Evolutionary conservation across 2,329 filamentous ascomycete species (phyloP).

Genomic region (Talaromyces atroroseus): DNA sequence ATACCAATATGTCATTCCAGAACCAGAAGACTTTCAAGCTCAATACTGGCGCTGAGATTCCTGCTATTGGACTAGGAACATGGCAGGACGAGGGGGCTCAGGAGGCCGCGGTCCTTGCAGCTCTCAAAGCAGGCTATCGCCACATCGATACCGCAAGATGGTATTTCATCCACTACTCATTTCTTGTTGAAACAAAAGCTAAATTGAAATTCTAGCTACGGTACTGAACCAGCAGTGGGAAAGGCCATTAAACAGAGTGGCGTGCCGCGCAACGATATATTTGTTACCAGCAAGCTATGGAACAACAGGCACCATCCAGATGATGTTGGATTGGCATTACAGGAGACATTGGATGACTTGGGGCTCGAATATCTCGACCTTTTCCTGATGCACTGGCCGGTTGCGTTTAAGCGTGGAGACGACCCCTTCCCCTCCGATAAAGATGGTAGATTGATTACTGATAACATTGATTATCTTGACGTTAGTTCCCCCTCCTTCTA

Average conservation of each 20-base stretch:
- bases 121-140: not conserved
- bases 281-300: constrained; percentile 63
- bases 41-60: constrained; percentile 45
- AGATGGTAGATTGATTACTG: constrained; percentile 36
- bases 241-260: constrained; percentile 60
- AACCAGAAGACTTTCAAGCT: constrained; percentile 36
- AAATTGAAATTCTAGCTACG: constrained; percentile 39
- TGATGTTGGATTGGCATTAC: constrained; percentile 57
- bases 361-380: constrained; percentile 63
- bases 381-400: constrained; percentile 64
- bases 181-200: constrained; percentile 6
- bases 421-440: constrained; percentile 39
- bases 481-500: not conserved
- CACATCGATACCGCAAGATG: constrained; percentile 27
- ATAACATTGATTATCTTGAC: constrained; percentile 45
- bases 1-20: constrained; percentile 32
- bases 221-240: constrained; percentile 62
- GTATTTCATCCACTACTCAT: not conserved
- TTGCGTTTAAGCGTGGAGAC: constrained; percentile 46
- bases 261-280: constrained; percentile 59
- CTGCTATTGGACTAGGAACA: constrained; percentile 32
- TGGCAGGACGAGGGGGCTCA: not conserved
- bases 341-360: constrained; percentile 57
- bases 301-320: constrained; percentile 58
- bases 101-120: constrained; percentile 23